Conservation (phyloP, 1,139 yeast genomes). For the Candida glucosophila region DNA sequence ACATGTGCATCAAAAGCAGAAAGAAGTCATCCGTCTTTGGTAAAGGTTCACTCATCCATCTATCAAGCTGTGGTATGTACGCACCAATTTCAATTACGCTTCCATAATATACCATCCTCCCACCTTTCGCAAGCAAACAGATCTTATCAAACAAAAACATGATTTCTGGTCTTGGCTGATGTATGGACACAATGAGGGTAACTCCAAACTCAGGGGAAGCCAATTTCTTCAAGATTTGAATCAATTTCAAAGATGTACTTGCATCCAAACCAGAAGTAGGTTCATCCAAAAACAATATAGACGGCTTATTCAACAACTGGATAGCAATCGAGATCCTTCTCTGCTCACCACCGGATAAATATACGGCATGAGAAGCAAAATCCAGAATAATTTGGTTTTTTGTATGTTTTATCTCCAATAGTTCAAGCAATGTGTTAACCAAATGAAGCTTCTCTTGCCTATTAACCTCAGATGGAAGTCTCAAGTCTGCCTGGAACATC, state of each 20-base stretch:
- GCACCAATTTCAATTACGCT: constrained; percentile 31
- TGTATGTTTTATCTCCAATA: constrained; percentile 56
- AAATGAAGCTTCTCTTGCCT: constrained; percentile 35
- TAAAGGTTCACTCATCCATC: background rate
- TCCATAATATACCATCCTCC: constrained; percentile 56
- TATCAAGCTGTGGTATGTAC: constrained; percentile 8
- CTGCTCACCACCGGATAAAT: constrained; percentile 78
- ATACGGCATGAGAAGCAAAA: constrained; percentile 35
- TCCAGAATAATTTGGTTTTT: constrained; percentile 49
- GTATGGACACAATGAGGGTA: constrained; percentile 68
- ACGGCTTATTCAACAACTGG: constrained; percentile 69
- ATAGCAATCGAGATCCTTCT: constrained; percentile 71
- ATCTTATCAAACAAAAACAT: constrained; percentile 57
- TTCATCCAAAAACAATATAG: constrained; percentile 72
- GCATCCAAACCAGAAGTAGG: constrained; percentile 89
- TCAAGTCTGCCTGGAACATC: constrained; percentile 59
- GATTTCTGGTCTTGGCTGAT: constrained; percentile 80
- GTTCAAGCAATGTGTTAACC: constrained; percentile 51
- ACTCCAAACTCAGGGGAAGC: constrained; percentile 48
- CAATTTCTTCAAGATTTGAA: constrained; percentile 51
- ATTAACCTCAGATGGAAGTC: constrained; percentile 38
- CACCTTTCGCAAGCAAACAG: constrained; percentile 64
- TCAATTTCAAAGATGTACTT: constrained; percentile 58
- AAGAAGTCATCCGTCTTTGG: constrained; percentile 27
- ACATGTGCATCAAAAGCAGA: constrained; percentile 59